A percentile compares a stretch with the other conserved stretches of the same genome.
phyloP scores from a whole-genome alignment of 345 rosid species.

The Pseudoturritis turrita region DNA sequence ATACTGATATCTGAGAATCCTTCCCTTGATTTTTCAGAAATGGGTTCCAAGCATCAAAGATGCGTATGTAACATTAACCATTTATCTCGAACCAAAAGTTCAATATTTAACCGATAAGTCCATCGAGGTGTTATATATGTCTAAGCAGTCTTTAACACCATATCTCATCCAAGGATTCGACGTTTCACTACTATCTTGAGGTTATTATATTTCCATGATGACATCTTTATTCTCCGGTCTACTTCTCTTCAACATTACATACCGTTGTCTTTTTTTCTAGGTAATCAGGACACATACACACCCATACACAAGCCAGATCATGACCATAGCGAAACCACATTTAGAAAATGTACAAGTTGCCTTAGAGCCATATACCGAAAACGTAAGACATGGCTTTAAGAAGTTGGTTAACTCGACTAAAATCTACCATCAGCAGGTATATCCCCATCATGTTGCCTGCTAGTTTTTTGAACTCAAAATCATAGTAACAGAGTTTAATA shows the following conservation, averaged over 20 bases:
- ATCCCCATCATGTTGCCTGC: neutral
- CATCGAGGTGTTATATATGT: conserved; percentile 30
- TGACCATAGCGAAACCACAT: conserved; percentile 35
- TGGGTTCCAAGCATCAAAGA: conserved; percentile 44
- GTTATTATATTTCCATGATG: conserved; percentile 20
- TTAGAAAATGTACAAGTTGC: conserved; percentile 21
- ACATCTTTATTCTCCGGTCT: neutral
- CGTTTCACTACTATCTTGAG: conserved; percentile 30
- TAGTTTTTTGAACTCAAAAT: neutral
- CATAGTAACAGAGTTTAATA: neutral
- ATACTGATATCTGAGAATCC: neutral
- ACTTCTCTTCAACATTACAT: neutral
- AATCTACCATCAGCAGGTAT: conserved; percentile 36
- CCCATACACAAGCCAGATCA: conserved; percentile 32
- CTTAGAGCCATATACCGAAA: conserved; percentile 38
- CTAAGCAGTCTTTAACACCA: conserved; percentile 29
- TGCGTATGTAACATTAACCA: conserved; percentile 22
- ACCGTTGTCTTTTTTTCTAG: conserved; percentile 20
- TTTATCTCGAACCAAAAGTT: conserved; percentile 32
- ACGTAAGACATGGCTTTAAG: conserved; percentile 9
- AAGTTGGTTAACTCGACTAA: conserved; percentile 28
- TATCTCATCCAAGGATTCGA: conserved; percentile 30
- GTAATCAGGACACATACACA: conserved; percentile 29
- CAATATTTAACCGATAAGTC: conserved; percentile 31
- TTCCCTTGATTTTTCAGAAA: conserved; percentile 24